Percentiles rank a stretch among this genome's conserved stretches.
Conservation (phyloP, 2,329 filamentous ascomycete genomes). For the Sclerotinia borealis region DNA sequence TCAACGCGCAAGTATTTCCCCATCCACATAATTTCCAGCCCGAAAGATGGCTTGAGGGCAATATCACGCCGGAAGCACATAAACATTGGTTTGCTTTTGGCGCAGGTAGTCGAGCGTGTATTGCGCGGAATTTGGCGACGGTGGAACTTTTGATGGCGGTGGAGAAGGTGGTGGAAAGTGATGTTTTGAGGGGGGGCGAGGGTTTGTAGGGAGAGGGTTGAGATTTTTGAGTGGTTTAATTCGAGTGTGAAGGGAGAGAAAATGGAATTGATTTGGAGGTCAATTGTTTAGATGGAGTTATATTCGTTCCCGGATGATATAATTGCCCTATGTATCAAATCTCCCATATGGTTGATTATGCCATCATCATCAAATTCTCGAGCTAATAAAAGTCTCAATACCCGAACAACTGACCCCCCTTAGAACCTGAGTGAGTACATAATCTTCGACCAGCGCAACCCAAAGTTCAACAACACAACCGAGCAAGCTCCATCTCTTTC, state of each 20-base stretch:
- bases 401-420: not conserved
- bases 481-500: not conserved
- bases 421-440: not conserved
- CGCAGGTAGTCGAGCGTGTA: slow-evolving; percentile 42
- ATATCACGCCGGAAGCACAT: slow-evolving; percentile 35
- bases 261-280: slow-evolving; percentile 36
- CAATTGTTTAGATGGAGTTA: not conserved
- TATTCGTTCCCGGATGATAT: not conserved
- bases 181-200: slow-evolving; percentile 42
- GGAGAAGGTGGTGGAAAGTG: slow-evolving; percentile 37
- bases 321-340: not conserved
- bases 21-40: slow-evolving; percentile 40
- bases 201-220: slow-evolving; percentile 37
- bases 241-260: slow-evolving; percentile 44
- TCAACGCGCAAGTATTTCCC: slow-evolving; percentile 39
- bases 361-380: not conserved
- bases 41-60: slow-evolving; percentile 41
- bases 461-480: not conserved
- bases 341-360: not conserved
- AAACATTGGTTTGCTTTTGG: slow-evolving; percentile 44
- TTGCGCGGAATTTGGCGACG: slow-evolving; percentile 43
- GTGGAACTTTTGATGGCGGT: slow-evolving; percentile 39
- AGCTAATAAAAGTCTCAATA: not conserved
- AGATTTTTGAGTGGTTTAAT: slow-evolving; percentile 53
- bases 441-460: not conserved